Percentiles rank a stretch among this genome's conserved stretches.
Conservation (phyloP, 2,329 filamentous ascomycete genomes). For the Epichloe gansuensis region DNA sequence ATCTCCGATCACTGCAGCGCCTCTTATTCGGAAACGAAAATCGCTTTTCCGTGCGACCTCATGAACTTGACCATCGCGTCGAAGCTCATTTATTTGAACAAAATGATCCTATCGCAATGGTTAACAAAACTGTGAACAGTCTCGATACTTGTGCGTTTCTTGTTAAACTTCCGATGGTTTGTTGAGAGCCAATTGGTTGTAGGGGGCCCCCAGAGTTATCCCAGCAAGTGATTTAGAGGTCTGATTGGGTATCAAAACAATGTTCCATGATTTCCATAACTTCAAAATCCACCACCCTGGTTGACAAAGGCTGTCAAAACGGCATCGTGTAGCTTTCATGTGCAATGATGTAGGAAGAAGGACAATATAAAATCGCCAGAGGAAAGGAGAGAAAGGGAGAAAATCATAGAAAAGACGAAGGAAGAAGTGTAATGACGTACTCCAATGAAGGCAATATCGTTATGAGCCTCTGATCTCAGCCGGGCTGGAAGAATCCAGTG, state of each 20-base stretch:
- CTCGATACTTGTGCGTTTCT: neutral
- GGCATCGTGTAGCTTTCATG: neutral
- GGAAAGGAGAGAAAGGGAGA: neutral
- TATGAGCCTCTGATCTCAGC: conserved; percentile 53
- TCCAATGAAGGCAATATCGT: conserved; percentile 80
- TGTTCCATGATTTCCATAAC: neutral
- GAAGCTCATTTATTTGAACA: conserved; percentile 68
- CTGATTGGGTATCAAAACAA: neutral
- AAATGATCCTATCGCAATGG: conserved; percentile 48
- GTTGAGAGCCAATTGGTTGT: neutral
- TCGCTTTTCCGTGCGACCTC: conserved; percentile 67
- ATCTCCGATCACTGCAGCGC: conserved; percentile 62
- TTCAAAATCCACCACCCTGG: neutral
- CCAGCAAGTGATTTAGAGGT: neutral
- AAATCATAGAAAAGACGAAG: neutral
- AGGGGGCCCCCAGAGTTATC: neutral
- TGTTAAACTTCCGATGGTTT: neutral
- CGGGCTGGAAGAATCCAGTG: conserved; percentile 71
- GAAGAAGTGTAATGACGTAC: conserved; percentile 31
- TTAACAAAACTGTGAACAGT: neutral
- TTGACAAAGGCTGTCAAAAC: neutral
- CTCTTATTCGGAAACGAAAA: conserved; percentile 66
- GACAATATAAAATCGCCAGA: neutral
- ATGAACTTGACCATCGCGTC: conserved; percentile 54
- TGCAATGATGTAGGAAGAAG: neutral